Conservation (phyloP, 805 yeast species). For the Candida methanosorbosa region DNA sequence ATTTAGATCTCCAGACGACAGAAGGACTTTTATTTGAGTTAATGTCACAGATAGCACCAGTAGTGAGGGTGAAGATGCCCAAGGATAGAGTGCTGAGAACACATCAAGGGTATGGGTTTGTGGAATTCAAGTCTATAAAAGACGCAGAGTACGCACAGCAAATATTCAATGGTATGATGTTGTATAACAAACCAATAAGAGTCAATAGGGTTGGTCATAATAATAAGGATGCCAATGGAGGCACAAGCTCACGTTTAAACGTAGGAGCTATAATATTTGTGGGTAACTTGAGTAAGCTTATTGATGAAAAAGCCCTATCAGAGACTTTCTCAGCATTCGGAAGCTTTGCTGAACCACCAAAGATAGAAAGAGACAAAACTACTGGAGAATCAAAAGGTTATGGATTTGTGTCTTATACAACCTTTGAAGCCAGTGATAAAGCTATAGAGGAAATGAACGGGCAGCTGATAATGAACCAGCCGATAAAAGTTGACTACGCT, state of each 20-base stretch:
- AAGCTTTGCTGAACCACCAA: slow-evolving; percentile 38
- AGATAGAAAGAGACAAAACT: slow-evolving; percentile 37
- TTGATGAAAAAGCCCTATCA: slow-evolving; percentile 48
- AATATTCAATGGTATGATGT: slow-evolving; percentile 48
- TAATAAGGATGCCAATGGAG: slow-evolving; percentile 3
- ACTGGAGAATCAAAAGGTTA: slow-evolving; percentile 46
- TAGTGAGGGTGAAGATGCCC: slow-evolving; percentile 63
- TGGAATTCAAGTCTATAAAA: slow-evolving; percentile 47
- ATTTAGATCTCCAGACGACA: slow-evolving; percentile 66
- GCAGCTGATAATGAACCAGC: slow-evolving; percentile 58
- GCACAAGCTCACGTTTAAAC: slow-evolving; percentile 12
- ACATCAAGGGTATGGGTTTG: slow-evolving; percentile 87
- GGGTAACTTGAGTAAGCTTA: slow-evolving; percentile 58
- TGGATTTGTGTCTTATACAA: slow-evolving; percentile 59
- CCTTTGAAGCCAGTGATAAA: slow-evolving; percentile 58
- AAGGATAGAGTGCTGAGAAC: slow-evolving; percentile 61
- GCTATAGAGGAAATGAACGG: slow-evolving; percentile 68
- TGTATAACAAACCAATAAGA: slow-evolving; percentile 54
- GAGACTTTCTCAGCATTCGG: slow-evolving; percentile 70
- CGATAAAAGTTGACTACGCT: slow-evolving; percentile 59
- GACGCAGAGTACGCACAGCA: slow-evolving; percentile 68
- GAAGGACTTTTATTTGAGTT: slow-evolving; percentile 73
- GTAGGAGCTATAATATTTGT: slow-evolving; percentile 46
- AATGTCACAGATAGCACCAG: slow-evolving; percentile 78
- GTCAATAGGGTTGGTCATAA: slow-evolving; percentile 39